phyloP scores from a whole-genome alignment of 257 asterid species.

The Hygrophila difformis region DNA sequence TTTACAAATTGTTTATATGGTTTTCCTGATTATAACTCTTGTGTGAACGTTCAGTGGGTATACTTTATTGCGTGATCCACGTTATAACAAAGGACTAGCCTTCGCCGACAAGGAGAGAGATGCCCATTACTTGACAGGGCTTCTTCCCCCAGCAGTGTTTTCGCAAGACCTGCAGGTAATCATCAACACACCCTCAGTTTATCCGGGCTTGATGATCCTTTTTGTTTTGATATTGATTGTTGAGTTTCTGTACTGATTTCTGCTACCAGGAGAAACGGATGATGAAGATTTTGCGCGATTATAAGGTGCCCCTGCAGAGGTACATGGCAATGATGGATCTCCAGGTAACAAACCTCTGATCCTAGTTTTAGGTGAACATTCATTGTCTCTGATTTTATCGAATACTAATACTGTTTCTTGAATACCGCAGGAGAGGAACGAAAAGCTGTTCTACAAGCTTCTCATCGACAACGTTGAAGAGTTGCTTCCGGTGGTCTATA shows the following conservation, averaged over 20 bases:
- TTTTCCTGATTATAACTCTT: too few relatives aligned
- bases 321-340: conserved; percentile 98
- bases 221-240: too few relatives aligned
- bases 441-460: conserved; percentile 75
- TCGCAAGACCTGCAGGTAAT: conserved; percentile 94
- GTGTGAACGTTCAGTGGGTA: conserved; percentile 71
- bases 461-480: conserved; percentile 93
- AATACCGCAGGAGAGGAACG: conserved; percentile 70
- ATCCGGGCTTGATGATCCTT: neutral
- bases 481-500: conserved; percentile 78
- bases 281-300: conserved; percentile 68
- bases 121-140: conserved; percentile 82
- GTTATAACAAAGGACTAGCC: conserved; percentile 82
- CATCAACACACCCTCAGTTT: conserved; percentile 3
- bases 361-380: too few relatives aligned
- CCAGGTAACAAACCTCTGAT: too few relatives aligned
- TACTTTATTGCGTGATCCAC: conserved; percentile 78
- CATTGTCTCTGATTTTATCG: too few relatives aligned
- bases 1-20: too few relatives aligned
- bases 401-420: conserved; percentile 10
- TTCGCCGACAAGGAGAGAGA: conserved; percentile 79
- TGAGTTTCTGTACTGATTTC: too few relatives aligned
- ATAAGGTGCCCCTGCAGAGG: conserved; percentile 67
- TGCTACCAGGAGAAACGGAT: conserved; percentile 52
- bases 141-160: conserved; percentile 64